Conservation (phyloP, 2,329 filamentous ascomycete genomes). For the Ophiocordyceps polyrhachis-furcata region DNA sequence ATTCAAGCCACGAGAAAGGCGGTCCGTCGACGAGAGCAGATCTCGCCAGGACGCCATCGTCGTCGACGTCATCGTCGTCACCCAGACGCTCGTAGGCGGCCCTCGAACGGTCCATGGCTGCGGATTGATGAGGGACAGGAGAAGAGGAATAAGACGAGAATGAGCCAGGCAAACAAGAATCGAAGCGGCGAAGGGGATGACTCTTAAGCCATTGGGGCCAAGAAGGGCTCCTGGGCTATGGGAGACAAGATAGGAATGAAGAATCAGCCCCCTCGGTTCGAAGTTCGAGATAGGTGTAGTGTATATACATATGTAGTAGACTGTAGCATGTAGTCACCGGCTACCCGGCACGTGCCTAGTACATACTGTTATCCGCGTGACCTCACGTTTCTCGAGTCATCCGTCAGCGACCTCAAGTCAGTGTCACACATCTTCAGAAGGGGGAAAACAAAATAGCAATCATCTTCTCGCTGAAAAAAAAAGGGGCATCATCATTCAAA, state of each 20-base stretch:
- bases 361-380: neutral
- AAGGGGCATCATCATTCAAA: neutral
- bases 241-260: no score
- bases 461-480: neutral
- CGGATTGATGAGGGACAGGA: neutral
- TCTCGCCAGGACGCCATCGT: conserved; percentile 1
- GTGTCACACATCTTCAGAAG: neutral
- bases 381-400: neutral
- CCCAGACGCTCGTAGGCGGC: conserved; percentile 16
- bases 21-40: conserved; percentile 16
- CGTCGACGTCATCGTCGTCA: conserved; percentile 8
- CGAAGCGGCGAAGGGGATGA: no score
- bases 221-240: no score
- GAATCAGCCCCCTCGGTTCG: no score
- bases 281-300: no score
- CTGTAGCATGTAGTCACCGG: no score
- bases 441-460: neutral
- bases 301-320: no score
- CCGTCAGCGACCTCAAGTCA: neutral
- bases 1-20: conserved; percentile 72
- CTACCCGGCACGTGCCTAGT: neutral
- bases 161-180: neutral
- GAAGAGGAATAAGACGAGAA: neutral
- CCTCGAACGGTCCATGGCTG: conserved; percentile 8
- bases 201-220: no score